phyloP scores from a whole-genome alignment of 495 filamentous ascomycete species.

The Copromyces sp. region DNA sequence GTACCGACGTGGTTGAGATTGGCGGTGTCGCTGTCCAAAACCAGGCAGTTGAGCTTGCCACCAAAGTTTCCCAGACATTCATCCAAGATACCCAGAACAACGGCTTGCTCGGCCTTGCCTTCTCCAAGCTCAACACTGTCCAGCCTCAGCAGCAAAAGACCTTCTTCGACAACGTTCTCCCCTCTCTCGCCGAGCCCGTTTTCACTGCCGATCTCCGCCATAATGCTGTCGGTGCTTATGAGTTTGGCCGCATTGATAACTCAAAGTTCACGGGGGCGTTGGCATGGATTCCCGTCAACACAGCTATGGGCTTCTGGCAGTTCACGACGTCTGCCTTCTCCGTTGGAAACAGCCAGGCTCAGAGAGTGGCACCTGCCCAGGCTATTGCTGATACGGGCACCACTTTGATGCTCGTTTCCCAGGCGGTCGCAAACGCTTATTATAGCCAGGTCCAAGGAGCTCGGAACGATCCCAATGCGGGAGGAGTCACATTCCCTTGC shows the following conservation, averaged over 20 bases:
- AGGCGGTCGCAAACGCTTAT: conserved; percentile 49
- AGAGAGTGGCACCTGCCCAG: conserved; percentile 29
- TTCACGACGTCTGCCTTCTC: conserved; percentile 50
- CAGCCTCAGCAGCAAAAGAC: conserved; percentile 57
- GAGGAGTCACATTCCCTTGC: conserved; percentile 62
- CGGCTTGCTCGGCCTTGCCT: conserved; percentile 72
- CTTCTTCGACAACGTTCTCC: conserved; percentile 70
- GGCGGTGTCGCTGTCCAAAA: conserved; percentile 56
- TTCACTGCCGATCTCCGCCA: conserved; percentile 63
- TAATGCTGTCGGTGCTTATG: conserved; percentile 55
- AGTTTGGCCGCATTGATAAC: conserved; percentile 64
- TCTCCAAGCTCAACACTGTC: conserved; percentile 65
- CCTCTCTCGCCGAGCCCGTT: conserved; percentile 52
- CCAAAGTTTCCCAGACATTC: conserved; percentile 52
- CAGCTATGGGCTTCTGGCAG: conserved; percentile 63
- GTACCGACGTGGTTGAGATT: conserved; percentile 62
- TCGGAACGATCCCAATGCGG: conserved; percentile 31
- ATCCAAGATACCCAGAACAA: conserved; percentile 49
- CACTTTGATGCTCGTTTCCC: conserved; percentile 59
- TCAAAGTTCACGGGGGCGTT: conserved; percentile 55
- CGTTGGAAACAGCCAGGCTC: conserved; percentile 37
- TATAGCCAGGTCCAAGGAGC: conserved; percentile 54
- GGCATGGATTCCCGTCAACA: conserved; percentile 53
- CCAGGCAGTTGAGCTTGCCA: conserved; percentile 66
- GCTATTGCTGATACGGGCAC: conserved; percentile 67